A percentile compares a stretch with the other conserved stretches of the same genome.
Conservation (phyloP, 306 rosid species). For the Lathyrus sativus region DNA sequence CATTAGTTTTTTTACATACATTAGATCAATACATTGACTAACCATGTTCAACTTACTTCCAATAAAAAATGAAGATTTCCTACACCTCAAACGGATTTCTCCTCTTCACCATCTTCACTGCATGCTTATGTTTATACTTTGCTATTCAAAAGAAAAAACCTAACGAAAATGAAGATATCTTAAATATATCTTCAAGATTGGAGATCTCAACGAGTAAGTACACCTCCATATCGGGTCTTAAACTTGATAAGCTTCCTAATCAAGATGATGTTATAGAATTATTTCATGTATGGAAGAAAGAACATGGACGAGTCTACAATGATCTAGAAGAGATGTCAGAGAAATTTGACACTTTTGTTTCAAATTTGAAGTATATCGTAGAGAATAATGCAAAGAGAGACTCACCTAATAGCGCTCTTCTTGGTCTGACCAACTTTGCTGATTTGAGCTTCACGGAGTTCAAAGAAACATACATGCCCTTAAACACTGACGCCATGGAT, state of each 20-base stretch:
- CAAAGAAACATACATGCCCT: slow-evolving; percentile 29
- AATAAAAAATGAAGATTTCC: too few relatives aligned
- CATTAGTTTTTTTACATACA: too few relatives aligned
- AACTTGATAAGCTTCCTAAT: slow-evolving; percentile 43
- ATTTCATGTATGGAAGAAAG: slow-evolving; percentile 53
- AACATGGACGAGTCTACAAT: slow-evolving; percentile 48
- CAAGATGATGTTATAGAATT: slow-evolving; percentile 44
- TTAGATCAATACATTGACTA: too few relatives aligned
- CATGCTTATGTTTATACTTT: too few relatives aligned
- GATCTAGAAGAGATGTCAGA: slow-evolving; percentile 42
- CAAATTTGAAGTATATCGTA: slow-evolving; percentile 45
- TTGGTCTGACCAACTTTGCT: slow-evolving; percentile 58
- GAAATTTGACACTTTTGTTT: slow-evolving; percentile 54
- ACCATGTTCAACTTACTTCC: too few relatives aligned
- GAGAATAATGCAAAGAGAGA: slow-evolving; percentile 46
- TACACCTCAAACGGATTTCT: too few relatives aligned
- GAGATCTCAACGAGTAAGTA: slow-evolving; percentile 31
- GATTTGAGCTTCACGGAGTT: slow-evolving; percentile 56
- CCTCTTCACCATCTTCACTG: too few relatives aligned
- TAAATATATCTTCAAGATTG: slow-evolving; percentile 8
- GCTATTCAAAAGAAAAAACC: too few relatives aligned
- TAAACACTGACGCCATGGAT: not conserved
- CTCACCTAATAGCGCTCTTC: slow-evolving; percentile 7
- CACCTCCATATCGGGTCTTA: slow-evolving; percentile 43
- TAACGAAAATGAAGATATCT: too few relatives aligned